A percentile compares a stretch with the other conserved stretches of the same genome.
phyloP scores from a whole-genome alignment of 2,329 filamentous ascomycete genomes.

The Ophiostoma novo-ulmi region DNA sequence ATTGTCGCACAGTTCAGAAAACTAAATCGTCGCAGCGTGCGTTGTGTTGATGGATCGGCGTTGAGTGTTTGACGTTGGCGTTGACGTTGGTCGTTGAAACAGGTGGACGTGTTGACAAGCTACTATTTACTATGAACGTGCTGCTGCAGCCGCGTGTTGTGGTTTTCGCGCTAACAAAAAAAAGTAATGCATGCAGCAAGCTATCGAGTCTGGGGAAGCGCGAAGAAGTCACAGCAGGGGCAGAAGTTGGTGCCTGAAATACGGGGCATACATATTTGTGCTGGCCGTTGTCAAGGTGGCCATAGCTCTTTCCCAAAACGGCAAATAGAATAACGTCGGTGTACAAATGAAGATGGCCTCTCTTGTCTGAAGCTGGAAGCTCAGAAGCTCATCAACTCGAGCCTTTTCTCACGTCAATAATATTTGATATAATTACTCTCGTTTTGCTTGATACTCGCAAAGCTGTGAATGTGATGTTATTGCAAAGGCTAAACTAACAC shows the following conservation, averaged over 20 bases:
- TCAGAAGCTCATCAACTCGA: too few relatives aligned
- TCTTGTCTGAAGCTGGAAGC: too few relatives aligned
- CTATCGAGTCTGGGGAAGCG: conserved; percentile 14
- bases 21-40: neutral
- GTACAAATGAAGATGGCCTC: neutral
- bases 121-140: neutral
- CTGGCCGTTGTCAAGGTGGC: neutral
- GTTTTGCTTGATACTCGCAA: too few relatives aligned
- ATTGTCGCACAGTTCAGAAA: neutral
- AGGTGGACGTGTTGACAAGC: neutral
- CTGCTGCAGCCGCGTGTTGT: neutral
- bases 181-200: conserved; percentile 11
- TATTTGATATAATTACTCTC: too few relatives aligned
- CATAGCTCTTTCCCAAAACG: conserved; percentile 5
- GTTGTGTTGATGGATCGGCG: neutral
- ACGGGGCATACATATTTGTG: conserved; percentile 5
- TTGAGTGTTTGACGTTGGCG: neutral
- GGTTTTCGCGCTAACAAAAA: conserved; percentile 19
- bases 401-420: too few relatives aligned
- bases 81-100: neutral
- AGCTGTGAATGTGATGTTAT: too few relatives aligned
- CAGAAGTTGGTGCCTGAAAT: conserved; percentile 17
- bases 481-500: too few relatives aligned
- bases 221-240: neutral
- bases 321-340: neutral